Evolutionary conservation across 495 filamentous ascomycete genomes (phyloP).

Genomic region (Lophiotrema nucula): DNA sequence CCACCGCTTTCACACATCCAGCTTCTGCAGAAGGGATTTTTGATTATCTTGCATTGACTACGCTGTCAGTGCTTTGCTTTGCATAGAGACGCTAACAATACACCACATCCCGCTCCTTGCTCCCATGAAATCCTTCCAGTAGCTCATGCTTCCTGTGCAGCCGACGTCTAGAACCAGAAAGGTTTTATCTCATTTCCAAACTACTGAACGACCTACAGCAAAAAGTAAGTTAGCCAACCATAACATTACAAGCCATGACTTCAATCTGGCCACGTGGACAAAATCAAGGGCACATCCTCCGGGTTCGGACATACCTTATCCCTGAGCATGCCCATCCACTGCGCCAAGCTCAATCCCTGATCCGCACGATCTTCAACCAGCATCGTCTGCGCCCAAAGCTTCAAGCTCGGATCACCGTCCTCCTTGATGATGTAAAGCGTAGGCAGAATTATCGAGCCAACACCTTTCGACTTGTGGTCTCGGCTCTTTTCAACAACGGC

Average conservation of each 20-base stretch:
- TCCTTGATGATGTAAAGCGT: constrained; percentile 91
- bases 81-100: no score
- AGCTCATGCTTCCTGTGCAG: no score
- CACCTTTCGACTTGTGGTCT: constrained; percentile 78
- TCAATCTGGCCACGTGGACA: constrained; percentile 31
- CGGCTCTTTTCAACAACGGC: constrained; percentile 88
- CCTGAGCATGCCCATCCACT: constrained; percentile 88
- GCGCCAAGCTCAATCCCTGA: constrained; percentile 83
- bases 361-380: constrained; percentile 94
- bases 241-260: background rate
- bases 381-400: constrained; percentile 94
- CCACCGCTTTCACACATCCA: no score
- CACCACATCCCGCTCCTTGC: no score
- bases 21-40: no score
- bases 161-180: background rate
- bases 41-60: no score
- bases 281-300: constrained; percentile 23
- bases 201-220: constrained; percentile 27
- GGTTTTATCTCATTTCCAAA: no score
- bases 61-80: no score
- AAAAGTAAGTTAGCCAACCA: background rate
- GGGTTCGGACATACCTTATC: constrained; percentile 77
- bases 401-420: constrained; percentile 92
- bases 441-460: constrained; percentile 86
- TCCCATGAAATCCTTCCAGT: no score